Percentiles rank a stretch among this genome's conserved stretches.
phyloP scores from a whole-genome alignment of 2,329 filamentous ascomycete genomes.

The Cladosporium sp. region DNA sequence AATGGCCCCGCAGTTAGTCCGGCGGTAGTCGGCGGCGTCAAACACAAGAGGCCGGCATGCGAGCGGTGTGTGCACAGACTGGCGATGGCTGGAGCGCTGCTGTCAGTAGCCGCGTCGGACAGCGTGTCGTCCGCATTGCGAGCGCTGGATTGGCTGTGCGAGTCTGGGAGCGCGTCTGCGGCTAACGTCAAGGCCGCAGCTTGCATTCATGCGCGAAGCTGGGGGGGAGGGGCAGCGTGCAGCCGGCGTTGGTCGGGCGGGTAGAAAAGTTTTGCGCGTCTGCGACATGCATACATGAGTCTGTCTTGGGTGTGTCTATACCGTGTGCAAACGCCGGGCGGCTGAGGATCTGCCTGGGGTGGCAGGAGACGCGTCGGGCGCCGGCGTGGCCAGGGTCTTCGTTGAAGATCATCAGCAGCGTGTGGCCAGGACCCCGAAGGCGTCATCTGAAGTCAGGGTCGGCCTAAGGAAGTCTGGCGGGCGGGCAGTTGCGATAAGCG shows the following conservation, averaged over 20 bases:
- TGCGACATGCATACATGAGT: background rate
- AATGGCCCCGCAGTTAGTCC: constrained; percentile 7
- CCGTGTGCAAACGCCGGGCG: background rate
- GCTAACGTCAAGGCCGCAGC: constrained; percentile 2
- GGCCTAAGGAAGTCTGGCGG: no score
- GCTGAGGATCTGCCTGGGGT: constrained; percentile 1
- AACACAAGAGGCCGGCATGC: background rate
- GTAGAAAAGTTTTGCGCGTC: constrained; percentile 3
- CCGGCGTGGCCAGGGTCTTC: no score
- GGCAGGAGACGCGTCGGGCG: no score
- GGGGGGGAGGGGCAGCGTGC: background rate
- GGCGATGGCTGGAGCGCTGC: background rate
- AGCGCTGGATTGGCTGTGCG: constrained; percentile 2
- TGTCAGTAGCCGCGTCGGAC: constrained; percentile 9
- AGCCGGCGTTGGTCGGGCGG: background rate
- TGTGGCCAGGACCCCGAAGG: constrained; percentile 6
- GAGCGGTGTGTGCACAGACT: constrained; percentile 11
- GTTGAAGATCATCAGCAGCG: background rate
- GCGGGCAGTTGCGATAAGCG: no score
- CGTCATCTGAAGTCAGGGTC: background rate
- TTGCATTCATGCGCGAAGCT: constrained; percentile 4
- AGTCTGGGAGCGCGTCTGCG: constrained; percentile 2
- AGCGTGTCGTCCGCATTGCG: constrained; percentile 3
- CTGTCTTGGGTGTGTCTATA: no score
- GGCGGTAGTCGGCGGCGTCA: background rate